Percentiles rank a stretch among this genome's conserved stretches.
These are phyloP conservation scores for Ganoderma sp. DNA, from an alignment of 1,284 basidiomycete genomes.

Conservation along the genomic window DNA sequence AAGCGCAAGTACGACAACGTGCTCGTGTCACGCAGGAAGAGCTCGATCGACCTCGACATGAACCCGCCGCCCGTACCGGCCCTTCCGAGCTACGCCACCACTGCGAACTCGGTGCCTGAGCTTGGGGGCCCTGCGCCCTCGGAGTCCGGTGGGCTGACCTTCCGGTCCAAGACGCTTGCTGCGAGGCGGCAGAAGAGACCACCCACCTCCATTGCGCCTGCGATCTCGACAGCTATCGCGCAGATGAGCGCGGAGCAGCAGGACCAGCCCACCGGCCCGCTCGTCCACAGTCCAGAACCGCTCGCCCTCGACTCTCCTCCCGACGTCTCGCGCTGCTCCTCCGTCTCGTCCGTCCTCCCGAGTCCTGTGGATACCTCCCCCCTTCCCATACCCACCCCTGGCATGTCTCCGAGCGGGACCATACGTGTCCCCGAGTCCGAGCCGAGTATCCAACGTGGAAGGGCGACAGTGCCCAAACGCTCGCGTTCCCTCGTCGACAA, in stretches of 20 bases:
- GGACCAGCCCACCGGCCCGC: conserved; percentile 19
- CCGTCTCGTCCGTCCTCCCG: conserved; percentile 43
- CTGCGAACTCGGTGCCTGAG: background rate
- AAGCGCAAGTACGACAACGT: conserved; percentile 72
- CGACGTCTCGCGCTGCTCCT: conserved; percentile 56
- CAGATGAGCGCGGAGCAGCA: conserved; percentile 32
- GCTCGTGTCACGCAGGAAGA: conserved; percentile 60
- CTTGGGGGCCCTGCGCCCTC: background rate
- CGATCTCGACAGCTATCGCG: conserved; percentile 31
- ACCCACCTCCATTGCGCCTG: conserved; percentile 47
- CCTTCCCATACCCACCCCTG: conserved; percentile 36
- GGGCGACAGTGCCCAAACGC: conserved; percentile 47
- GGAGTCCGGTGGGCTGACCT: conserved; percentile 24
- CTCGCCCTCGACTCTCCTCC: conserved; percentile 48
- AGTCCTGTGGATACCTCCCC: conserved; percentile 44
- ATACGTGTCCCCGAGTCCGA: conserved; percentile 20
- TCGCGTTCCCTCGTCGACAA: conserved; percentile 57
- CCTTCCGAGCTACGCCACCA: conserved; percentile 3
- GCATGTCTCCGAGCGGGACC: conserved; percentile 34
- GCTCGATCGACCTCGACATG: conserved; percentile 42
- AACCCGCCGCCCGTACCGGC: conserved; percentile 25
- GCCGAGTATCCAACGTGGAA: conserved; percentile 25
- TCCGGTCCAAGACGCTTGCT: conserved; percentile 42
- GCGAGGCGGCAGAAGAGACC: conserved; percentile 50
- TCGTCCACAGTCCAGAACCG: conserved; percentile 34